Conservation (phyloP, 305 asterid genomes). For the Fraxinus greggii region DNA sequence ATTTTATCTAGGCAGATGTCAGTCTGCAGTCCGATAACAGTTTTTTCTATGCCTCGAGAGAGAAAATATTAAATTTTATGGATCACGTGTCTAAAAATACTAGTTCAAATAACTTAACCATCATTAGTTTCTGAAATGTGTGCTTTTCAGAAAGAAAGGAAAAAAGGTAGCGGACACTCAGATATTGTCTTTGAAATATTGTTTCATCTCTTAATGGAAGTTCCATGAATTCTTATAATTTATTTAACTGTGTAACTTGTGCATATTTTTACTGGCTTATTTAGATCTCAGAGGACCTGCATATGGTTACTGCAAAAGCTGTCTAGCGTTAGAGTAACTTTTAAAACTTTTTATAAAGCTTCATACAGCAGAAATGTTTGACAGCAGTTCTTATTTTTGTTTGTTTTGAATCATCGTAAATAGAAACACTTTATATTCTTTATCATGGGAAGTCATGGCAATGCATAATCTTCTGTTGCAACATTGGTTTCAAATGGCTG, state of each 20-base stretch:
- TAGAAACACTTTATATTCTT: background rate
- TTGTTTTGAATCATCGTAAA: background rate
- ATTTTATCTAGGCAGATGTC: background rate
- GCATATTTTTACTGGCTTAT: background rate
- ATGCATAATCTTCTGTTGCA: background rate
- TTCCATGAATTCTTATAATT: background rate
- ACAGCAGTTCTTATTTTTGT: background rate
- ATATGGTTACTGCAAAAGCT: background rate
- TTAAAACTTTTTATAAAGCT: background rate
- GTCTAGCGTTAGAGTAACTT: background rate
- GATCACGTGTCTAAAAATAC: background rate
- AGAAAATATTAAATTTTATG: background rate
- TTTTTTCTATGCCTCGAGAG: background rate
- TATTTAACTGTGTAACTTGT: background rate
- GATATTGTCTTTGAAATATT: background rate
- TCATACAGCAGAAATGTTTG: background rate
- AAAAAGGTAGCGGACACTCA: background rate
- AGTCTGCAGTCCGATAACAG: background rate
- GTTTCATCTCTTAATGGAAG: background rate
- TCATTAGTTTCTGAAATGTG: background rate
- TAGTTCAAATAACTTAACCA: background rate
- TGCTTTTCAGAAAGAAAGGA: background rate
- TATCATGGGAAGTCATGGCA: background rate
- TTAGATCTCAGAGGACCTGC: background rate
- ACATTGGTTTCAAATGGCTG: background rate